Conservation (phyloP, 768 basidiomycete species). For the Psilocybe cubensis region DNA sequence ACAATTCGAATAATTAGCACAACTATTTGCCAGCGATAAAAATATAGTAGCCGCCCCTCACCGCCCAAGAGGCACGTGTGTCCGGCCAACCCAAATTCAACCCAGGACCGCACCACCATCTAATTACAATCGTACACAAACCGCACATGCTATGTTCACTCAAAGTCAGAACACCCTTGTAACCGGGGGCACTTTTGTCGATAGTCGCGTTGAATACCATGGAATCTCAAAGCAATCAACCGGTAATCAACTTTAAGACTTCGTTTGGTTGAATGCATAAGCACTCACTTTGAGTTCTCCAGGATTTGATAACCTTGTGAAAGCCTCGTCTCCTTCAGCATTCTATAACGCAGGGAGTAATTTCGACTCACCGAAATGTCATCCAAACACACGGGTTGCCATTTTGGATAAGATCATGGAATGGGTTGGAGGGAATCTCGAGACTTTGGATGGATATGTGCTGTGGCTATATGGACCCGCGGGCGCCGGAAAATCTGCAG, state of each 20-base stretch:
- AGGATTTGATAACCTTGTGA: not conserved
- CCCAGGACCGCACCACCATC: not conserved
- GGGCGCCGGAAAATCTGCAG: conserved; percentile 3
- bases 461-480: conserved; percentile 6
- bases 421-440: not conserved
- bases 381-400: not conserved
- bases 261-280: not conserved
- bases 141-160: too few species aligned
- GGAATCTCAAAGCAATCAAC: not conserved
- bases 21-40: not conserved
- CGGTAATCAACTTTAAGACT: not conserved
- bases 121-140: not conserved
- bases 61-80: not conserved
- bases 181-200: not conserved
- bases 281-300: not conserved
- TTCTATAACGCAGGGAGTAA: not conserved
- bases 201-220: not conserved
- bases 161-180: not conserved
- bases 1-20: too few species aligned
- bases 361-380: conserved; percentile 1
- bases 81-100: too few species aligned
- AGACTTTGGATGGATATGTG: not conserved
- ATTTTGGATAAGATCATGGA: conserved; percentile 1
- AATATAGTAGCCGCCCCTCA: not conserved
- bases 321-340: not conserved